Evolutionary conservation across 2,329 filamentous ascomycete species (phyloP).

Genomic region (Diaporthe helianthi): DNA sequence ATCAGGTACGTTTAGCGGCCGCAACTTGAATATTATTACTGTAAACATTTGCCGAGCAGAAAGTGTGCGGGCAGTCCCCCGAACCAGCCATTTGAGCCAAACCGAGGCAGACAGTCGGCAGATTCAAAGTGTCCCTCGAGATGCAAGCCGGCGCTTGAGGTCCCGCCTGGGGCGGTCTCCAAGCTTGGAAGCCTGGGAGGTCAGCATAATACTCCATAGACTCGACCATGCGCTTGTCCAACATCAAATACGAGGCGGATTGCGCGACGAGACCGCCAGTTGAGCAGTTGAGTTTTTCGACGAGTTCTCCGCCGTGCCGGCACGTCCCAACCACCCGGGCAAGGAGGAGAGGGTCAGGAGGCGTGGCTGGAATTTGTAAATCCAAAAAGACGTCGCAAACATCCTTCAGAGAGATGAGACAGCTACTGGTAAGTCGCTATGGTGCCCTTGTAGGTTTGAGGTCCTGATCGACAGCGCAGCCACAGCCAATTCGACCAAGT

Average conservation of each 20-base stretch:
- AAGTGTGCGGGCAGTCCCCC: not conserved
- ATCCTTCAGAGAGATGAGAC: slow-evolving; percentile 32
- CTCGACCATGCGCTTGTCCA: slow-evolving; percentile 16
- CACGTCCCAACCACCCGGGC: slow-evolving; percentile 15
- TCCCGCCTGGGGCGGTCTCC: slow-evolving; percentile 19
- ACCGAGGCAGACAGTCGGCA: not conserved
- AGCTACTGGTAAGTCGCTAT: slow-evolving; percentile 3
- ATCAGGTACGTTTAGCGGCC: not conserved
- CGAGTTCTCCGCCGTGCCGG: not conserved
- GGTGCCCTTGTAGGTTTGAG: too few species aligned
- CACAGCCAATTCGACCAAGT: slow-evolving; percentile 40
- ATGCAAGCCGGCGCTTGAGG: slow-evolving; percentile 11
- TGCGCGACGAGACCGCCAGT: slow-evolving; percentile 1
- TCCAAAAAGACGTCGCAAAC: slow-evolving; percentile 27
- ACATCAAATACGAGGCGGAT: not conserved
- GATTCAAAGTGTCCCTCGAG: not conserved
- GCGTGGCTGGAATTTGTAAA: not conserved
- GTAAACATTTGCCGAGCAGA: too few species aligned
- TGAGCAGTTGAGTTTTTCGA: slow-evolving; percentile 14
- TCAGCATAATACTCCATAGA: slow-evolving; percentile 32
- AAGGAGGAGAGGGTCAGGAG: slow-evolving; percentile 14
- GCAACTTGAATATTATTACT: too few species aligned
- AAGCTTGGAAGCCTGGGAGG: too few species aligned
- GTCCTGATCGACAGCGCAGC: slow-evolving; percentile 26
- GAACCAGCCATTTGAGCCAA: not conserved